Evolutionary conservation across 192 early-diverging fungal species (phyloP).

Genomic region (Spinellus fusiger): DNA sequence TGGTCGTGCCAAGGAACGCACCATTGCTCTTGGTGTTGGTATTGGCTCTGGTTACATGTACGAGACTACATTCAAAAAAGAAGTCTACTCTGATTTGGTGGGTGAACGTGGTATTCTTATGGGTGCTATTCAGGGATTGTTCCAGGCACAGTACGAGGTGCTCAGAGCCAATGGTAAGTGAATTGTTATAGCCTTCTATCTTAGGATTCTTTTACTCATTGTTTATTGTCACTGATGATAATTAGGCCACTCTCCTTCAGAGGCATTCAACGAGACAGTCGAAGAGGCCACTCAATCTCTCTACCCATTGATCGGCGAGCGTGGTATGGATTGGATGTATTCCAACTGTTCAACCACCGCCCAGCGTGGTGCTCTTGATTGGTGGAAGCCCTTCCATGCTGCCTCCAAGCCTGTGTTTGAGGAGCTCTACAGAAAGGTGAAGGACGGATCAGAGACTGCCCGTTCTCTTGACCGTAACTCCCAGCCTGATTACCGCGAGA

Average conservation of each 20-base stretch:
- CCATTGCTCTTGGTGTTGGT: slow-evolving; percentile 85
- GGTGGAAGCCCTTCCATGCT: slow-evolving; percentile 90
- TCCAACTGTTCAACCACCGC: slow-evolving; percentile 96
- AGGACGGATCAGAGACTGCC: slow-evolving; percentile 82
- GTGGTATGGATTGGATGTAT: slow-evolving; percentile 97
- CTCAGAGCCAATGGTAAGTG: slow-evolving; percentile 68
- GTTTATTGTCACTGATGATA: not conserved
- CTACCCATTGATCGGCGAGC: slow-evolving; percentile 91
- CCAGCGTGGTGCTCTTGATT: slow-evolving; percentile 94
- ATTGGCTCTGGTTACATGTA: slow-evolving; percentile 97
- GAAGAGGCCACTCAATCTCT: slow-evolving; percentile 98
- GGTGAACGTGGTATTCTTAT: slow-evolving; percentile 97
- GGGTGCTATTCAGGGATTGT: slow-evolving; percentile 96
- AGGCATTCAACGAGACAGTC: slow-evolving; percentile 99
- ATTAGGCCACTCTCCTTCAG: slow-evolving; percentile 84
- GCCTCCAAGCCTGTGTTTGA: slow-evolving; percentile 93
- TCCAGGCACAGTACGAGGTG: slow-evolving; percentile 96
- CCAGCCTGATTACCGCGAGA: slow-evolving; percentile 85
- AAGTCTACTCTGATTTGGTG: slow-evolving; percentile 92
- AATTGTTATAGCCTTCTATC: not conserved
- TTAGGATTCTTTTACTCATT: slow-evolving; percentile 1
- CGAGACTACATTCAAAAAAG: slow-evolving; percentile 95
- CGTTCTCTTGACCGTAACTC: slow-evolving; percentile 85
- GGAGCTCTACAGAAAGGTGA: slow-evolving; percentile 81
- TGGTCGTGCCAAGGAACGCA: slow-evolving; percentile 91